Evolutionary conservation across 139 green algal species (phyloP).

Genomic region (Coccomyxa sp.): DNA sequence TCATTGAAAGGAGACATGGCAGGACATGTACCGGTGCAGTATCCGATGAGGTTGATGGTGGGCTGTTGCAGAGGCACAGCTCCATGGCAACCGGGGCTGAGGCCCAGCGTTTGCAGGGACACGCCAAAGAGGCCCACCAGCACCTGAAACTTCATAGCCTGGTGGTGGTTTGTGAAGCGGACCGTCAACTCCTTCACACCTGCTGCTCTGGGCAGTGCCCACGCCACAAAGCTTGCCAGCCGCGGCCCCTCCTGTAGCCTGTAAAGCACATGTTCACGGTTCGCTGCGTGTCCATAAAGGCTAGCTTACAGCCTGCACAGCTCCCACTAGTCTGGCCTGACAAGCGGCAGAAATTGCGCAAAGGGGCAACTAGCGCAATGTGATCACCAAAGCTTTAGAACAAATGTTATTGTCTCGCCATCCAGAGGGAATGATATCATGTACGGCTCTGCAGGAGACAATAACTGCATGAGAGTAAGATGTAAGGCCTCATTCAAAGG

Average conservation of each 20-base stretch:
- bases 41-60: background rate
- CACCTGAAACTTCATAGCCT: background rate
- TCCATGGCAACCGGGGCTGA: background rate
- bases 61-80: background rate
- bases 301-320: no score
- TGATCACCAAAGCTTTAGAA: no score
- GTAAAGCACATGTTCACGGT: background rate
- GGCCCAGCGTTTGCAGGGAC: background rate
- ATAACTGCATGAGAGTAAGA: no score
- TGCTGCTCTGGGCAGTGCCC: background rate
- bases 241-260: background rate
- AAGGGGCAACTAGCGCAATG: no score
- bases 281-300: no score
- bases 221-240: background rate
- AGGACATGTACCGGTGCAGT: background rate
- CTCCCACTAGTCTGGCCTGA: no score
- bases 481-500: no score
- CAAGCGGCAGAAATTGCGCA: no score
- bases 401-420: no score
- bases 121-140: background rate
- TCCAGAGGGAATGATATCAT: no score
- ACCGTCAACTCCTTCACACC: background rate
- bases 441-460: no score
- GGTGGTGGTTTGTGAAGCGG: background rate
- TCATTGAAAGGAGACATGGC: no score